Evolutionary conservation across 164 flowering plant species (phyloP), one percentile per base, ranked within the genome.

Genomic region (Aristolochia contorta): DNA sequence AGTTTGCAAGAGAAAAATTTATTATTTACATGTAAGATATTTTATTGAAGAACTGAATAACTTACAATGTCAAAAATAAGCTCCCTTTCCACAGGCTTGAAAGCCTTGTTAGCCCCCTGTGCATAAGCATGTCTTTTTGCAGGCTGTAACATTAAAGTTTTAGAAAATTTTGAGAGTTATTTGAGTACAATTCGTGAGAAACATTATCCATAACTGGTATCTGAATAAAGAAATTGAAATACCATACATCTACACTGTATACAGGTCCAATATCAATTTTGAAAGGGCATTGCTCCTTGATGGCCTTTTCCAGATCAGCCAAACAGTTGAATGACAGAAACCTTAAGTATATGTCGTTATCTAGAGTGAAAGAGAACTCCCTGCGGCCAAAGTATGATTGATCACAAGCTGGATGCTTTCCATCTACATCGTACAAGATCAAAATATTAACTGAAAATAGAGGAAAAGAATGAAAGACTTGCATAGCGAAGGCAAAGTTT

Each of bases 261-360:
- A 94, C 96, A 52, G 99, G 83, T 2, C 99, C 97, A 66, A 94
- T 91, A 65, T 94, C 99, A 41, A 94, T 94, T 77, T 91, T 91
- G 63, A 77, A 71, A 0, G 99, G 99, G 58, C 90, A 85, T 63
- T 91, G 78, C 43, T 81, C 90, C 70, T 75, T 91, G 70, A 94
- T 83, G 18, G 90, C 68, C 46, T 63, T 85, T 74, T 94, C 96
- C 61, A 94, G 68, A 49, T 87, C 90, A 30, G 75, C 63, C 4
- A 60, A 67, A 60, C 63, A 76, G 53, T 74, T 83, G 71, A 87
- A 94, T 57, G 96, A 87, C 71, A 77, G 88, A 70, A 70, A 94
- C 12, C 97, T 84, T 63, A 87, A 24, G 55, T 79, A 91, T 61
- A 84, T 72, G 25, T 89, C 92, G 69, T 79, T 79, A 1, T 78